Conservation (phyloP, 2,329 filamentous ascomycete species). For the Colletotrichum melonis region DNA sequence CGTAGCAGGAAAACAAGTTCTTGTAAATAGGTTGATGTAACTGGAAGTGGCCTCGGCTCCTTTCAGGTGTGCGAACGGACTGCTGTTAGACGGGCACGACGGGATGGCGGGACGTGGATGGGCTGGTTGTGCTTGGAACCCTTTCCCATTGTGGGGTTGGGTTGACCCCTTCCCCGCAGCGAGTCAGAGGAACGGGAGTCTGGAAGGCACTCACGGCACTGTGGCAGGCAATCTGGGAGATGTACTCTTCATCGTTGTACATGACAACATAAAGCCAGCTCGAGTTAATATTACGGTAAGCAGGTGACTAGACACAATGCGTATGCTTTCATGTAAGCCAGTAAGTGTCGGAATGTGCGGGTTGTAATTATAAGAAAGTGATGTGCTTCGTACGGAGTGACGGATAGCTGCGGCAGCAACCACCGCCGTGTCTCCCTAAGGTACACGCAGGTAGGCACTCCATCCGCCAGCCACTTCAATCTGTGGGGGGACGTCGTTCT, state of each 20-base stretch:
- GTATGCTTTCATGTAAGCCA: not conserved
- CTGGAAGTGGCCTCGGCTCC: conserved; percentile 7
- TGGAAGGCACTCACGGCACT: not conserved
- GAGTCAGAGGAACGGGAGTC: conserved; percentile 1
- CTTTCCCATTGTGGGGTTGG: conserved; percentile 9
- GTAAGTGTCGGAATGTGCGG: not conserved
- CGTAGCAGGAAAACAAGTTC: conserved; percentile 19
- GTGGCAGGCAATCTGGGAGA: not conserved
- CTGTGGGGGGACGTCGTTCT: not conserved
- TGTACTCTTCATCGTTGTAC: not conserved
- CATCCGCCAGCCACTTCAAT: not conserved
- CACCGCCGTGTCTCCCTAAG: not conserved
- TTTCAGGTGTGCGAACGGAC: conserved; percentile 16
- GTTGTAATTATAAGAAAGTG: not conserved
- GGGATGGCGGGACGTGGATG: conserved; percentile 10
- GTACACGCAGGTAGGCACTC: too few relatives aligned
- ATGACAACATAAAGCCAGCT: not conserved
- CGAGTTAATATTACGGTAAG: not conserved
- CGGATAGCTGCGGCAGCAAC: not conserved
- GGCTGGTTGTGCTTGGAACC: not conserved
- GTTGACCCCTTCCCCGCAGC: conserved; percentile 22
- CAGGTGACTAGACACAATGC: not conserved
- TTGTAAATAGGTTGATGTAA: not conserved
- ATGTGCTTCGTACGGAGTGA: not conserved
- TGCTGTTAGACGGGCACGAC: not conserved